These are phyloP conservation scores for Backusella tuberculispora DNA, from an alignment of 192 early-diverging fungal species.

Conservation along the genomic window DNA sequence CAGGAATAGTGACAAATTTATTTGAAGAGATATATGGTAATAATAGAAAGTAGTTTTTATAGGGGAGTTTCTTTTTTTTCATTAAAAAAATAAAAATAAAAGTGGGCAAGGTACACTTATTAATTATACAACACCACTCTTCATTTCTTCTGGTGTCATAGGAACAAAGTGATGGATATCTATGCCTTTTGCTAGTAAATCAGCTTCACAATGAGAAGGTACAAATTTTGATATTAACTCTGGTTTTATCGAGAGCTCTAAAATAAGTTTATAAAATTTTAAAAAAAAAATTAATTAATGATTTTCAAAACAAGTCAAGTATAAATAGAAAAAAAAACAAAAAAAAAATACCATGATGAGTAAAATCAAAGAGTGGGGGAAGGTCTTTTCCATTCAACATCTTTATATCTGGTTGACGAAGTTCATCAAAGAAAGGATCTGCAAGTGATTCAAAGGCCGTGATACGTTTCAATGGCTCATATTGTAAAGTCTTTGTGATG, in stretches of 20 bases:
- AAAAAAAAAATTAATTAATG: not conserved
- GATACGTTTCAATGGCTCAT: conserved; percentile 82
- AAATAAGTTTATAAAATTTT: not conserved
- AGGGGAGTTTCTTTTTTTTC: too few species aligned
- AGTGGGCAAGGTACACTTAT: not conserved
- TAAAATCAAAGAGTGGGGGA: conserved; percentile 92
- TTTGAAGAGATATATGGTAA: too few species aligned
- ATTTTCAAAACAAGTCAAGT: not conserved
- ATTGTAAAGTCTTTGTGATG: conserved; percentile 82
- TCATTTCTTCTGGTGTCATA: conserved; percentile 34
- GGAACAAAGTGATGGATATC: conserved; percentile 76
- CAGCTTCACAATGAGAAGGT: conserved; percentile 74
- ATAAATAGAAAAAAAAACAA: not conserved
- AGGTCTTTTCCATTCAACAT: conserved; percentile 81
- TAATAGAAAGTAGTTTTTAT: too few species aligned
- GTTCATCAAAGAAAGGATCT: conserved; percentile 95
- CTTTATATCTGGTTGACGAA: conserved; percentile 79
- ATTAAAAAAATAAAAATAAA: not conserved
- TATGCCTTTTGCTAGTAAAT: conserved; percentile 61
- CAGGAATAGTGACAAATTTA: too few species aligned
- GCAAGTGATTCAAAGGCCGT: conserved; percentile 91
- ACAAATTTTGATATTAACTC: conserved; percentile 76
- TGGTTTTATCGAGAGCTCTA: conserved; percentile 87
- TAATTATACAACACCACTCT: not conserved
- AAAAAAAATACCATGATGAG: conserved; percentile 54